Evolutionary conservation across 2,329 filamentous ascomycete genomes (phyloP).

Genomic region (Phialophora expanda): DNA sequence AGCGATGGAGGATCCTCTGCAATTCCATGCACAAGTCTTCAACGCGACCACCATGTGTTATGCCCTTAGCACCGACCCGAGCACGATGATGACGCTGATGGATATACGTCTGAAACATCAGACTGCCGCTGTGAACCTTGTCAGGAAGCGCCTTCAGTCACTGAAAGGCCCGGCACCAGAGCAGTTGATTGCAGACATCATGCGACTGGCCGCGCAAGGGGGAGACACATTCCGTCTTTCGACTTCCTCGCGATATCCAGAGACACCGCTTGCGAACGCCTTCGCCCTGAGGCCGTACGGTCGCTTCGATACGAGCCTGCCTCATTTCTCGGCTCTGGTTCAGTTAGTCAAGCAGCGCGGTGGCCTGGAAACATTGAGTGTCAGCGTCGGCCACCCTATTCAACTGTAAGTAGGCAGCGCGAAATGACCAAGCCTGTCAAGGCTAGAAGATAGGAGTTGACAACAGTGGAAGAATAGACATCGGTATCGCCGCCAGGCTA

Average conservation of each 20-base stretch:
- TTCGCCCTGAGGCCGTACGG: conserved; percentile 4
- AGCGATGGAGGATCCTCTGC: conserved; percentile 5
- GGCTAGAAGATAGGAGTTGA: not conserved
- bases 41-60: conserved; percentile 10
- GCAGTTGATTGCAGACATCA: conserved; percentile 7
- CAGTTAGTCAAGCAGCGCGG: conserved; percentile 6
- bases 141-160: not conserved
- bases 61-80: not conserved
- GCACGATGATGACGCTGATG: conserved; percentile 1
- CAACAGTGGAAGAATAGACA: conserved; percentile 6
- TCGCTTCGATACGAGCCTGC: conserved; percentile 10
- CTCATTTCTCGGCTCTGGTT: conserved; percentile 4
- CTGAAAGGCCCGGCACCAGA: conserved; percentile 6
- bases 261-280: conserved; percentile 2
- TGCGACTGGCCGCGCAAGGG: conserved; percentile 7
- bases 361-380: conserved; percentile 1
- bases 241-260: not conserved
- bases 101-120: conserved; percentile 12
- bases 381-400: conserved; percentile 10
- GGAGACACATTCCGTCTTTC: not conserved
- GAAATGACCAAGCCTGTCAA: not conserved
- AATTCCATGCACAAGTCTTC: conserved; percentile 9
- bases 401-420: not conserved
- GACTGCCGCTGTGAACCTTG: conserved; percentile 4
- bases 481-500: conserved; percentile 4